phyloP scores from a whole-genome alignment of 495 filamentous ascomycete species.

The Neurospora sp. region DNA sequence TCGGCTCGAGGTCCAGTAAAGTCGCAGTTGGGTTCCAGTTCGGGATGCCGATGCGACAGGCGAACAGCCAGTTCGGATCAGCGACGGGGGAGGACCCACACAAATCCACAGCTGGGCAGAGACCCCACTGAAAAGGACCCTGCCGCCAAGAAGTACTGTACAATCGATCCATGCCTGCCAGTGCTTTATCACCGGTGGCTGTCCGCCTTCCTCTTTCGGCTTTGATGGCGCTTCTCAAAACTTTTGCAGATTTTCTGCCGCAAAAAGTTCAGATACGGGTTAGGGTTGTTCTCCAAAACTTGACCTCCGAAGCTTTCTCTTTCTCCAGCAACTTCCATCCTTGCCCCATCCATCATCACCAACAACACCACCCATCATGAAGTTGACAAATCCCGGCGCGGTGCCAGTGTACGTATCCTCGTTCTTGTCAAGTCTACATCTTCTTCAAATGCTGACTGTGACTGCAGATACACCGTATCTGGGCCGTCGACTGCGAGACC shows the following conservation, averaged over 20 bases:
- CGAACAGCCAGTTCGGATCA: background rate
- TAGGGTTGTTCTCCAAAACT: background rate
- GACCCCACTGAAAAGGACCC: background rate
- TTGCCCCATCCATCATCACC: background rate
- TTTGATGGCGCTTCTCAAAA: background rate
- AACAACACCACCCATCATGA: conserved; percentile 46
- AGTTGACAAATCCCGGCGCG: conserved; percentile 74
- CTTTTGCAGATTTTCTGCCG: background rate
- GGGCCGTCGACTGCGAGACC: conserved; percentile 83
- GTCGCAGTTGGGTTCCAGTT: background rate
- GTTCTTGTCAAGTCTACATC: too few species aligned
- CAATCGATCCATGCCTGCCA: background rate
- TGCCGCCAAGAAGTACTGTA: background rate
- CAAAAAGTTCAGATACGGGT: background rate
- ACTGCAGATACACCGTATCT: conserved; percentile 62
- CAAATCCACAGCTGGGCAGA: background rate
- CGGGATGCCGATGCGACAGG: background rate
- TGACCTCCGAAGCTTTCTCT: background rate
- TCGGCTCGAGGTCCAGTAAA: background rate
- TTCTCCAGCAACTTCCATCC: background rate
- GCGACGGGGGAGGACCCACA: background rate
- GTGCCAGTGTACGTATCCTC: conserved; percentile 59
- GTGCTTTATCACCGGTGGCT: background rate
- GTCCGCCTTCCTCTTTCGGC: background rate
- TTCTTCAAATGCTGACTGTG: background rate